Conservation (phyloP, 2,329 filamentous ascomycete species). For the Macrophomina phaseolina region DNA sequence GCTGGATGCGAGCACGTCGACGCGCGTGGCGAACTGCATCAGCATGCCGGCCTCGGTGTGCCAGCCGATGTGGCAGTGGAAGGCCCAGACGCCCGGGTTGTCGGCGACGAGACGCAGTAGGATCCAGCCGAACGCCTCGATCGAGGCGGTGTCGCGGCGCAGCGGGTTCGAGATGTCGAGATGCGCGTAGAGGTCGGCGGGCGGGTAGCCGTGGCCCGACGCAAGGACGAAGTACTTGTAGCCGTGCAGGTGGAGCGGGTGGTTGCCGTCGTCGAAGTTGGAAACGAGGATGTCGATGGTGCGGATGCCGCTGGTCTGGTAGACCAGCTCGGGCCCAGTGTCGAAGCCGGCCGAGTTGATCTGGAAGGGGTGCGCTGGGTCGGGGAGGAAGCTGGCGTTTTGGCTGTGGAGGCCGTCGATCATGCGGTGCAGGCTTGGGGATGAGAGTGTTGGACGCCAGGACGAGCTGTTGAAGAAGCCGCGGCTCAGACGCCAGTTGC, state of each 20-base stretch:
- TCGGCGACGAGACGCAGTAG: constrained; percentile 65
- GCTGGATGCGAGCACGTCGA: constrained; percentile 53
- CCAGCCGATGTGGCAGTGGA: constrained; percentile 82
- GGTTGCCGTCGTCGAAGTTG: constrained; percentile 45
- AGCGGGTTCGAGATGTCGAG: constrained; percentile 51
- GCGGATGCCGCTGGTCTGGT: constrained; percentile 44
- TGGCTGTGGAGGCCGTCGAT: constrained; percentile 51
- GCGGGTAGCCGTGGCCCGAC: constrained; percentile 36
- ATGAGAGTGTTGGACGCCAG: constrained; percentile 55
- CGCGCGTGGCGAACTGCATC: constrained; percentile 63
- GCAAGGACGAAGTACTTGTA: constrained; percentile 71
- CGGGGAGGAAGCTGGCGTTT: constrained; percentile 35
- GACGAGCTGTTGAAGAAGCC: constrained; percentile 65
- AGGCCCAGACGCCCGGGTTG: constrained; percentile 65
- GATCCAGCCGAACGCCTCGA: constrained; percentile 70
- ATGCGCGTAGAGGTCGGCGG: constrained; percentile 37
- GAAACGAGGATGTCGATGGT: constrained; percentile 45
- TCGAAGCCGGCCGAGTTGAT: constrained; percentile 39
- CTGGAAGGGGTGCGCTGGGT: not conserved
- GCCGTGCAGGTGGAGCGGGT: constrained; percentile 60
- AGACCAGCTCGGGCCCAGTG: constrained; percentile 38
- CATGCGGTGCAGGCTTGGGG: constrained; percentile 59
- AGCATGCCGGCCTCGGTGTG: constrained; percentile 44
- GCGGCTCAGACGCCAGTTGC: constrained; percentile 62
- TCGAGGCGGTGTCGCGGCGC: constrained; percentile 70